A percentile compares a stretch with the other conserved stretches of the same genome.
These are phyloP conservation scores for Leccinellum albellum DNA, from an alignment of 768 basidiomycete species.

Conservation along the genomic window DNA sequence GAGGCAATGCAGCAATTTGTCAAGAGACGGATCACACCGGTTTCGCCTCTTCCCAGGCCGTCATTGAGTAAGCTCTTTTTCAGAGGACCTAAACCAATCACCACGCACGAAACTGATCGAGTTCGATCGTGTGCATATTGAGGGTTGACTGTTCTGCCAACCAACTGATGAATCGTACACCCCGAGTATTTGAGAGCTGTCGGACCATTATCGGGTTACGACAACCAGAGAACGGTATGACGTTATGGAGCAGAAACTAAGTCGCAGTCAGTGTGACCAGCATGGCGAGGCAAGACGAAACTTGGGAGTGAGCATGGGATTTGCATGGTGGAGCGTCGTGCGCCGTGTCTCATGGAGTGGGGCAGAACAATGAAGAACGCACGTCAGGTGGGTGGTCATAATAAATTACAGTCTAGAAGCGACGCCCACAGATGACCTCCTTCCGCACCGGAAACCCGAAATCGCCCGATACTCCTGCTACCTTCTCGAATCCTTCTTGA, in stretches of 20 bases:
- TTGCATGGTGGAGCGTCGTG: conserved; percentile 7
- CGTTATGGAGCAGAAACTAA: neutral
- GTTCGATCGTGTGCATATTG: conserved; percentile 1
- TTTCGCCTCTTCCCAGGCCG: neutral
- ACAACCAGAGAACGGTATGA: neutral
- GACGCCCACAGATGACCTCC: conserved; percentile 8
- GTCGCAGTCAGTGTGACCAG: neutral
- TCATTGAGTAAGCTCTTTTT: neutral
- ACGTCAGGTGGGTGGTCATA: conserved; percentile 18
- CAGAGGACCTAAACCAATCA: neutral
- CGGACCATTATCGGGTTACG: neutral
- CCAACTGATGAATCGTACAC: neutral
- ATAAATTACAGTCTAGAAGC: conserved; percentile 30
- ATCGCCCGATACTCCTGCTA: conserved; percentile 11
- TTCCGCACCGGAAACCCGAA: conserved; percentile 1
- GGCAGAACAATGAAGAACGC: conserved; percentile 21
- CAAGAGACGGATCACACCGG: neutral
- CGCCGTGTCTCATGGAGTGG: conserved; percentile 7
- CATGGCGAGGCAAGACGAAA: neutral
- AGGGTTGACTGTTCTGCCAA: neutral
- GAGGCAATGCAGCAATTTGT: conserved; percentile 5
- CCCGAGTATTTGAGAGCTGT: neutral
- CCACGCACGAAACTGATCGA: neutral
- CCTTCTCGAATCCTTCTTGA: conserved; percentile 52
- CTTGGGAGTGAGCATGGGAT: conserved; percentile 3